Base-by-base conservation (phyloP, 441 rosid genomes). In the Eruca vesicaria region DNA sequence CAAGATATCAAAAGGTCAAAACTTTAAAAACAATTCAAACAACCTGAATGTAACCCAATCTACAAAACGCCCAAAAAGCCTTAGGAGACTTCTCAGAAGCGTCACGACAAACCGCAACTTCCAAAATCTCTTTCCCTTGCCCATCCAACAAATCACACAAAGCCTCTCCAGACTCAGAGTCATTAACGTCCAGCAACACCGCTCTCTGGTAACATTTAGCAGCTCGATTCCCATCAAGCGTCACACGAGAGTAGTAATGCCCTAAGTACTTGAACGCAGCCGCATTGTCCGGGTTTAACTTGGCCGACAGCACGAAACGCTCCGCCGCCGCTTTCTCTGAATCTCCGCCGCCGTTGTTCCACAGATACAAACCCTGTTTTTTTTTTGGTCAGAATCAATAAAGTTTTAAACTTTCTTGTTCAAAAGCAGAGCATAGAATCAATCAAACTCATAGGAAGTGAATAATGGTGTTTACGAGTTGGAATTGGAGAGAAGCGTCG, bases 11-110 rank as follows among this genome's bases (percentile, higher is more conserved):
- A 64, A 31, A 10, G 7, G 45, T 57, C 18, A 11, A 48, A 7
- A 9, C 7, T 48, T 23, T 23, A 23, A 19, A 0, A 18, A 0
- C 14, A 45, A 15, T 29, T n/a, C 29, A 12, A 21, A 23, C 31
- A 77, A 91, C 87, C 85, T 86, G 98, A 64, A 96, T 82, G 81
- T 81, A 91, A 68, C 98, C 99, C 70, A 91, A 76, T 80, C 96
- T 84, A 6, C 87, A 83, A 74, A 91, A 93, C 43, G 99, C 97
- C 98, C 99, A 93, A 71, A 90, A 96, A 72, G 98, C 97, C 84
- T 93, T 90, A 0, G 99, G 92, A 5, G 98, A 96, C 77, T 86
- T 91, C 29, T 80, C 85, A 7, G 92, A 87, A 59, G 98, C 94
- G 50, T 93, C 97, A 52, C 73, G 86, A 79, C 97, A 93, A 33